Conservation (phyloP, 768 basidiomycete genomes). For the Trametes gibbosa region DNA sequence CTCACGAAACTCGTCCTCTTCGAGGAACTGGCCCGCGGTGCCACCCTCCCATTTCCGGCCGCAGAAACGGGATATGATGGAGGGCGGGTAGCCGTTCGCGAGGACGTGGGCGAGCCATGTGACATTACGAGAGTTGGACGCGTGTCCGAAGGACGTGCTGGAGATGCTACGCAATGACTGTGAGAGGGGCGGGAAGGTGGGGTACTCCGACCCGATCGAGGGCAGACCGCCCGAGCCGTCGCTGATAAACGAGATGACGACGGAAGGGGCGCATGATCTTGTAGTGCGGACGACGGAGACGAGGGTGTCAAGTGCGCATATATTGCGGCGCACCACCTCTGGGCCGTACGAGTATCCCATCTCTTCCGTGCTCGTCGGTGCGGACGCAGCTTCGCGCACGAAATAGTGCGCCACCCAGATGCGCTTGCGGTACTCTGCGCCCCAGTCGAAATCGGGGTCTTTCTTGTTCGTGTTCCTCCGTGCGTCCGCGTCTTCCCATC, state of each 20-base stretch:
- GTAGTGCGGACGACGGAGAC: constrained; percentile 35
- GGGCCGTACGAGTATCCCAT: neutral
- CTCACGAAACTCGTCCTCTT: constrained; percentile 30
- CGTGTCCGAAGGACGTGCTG: neutral
- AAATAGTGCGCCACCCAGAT: constrained; percentile 28
- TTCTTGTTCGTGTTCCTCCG: neutral
- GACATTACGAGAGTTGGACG: constrained; percentile 26
- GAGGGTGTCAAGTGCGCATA: constrained; percentile 29
- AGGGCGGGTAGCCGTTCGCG: constrained; percentile 26
- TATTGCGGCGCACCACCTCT: constrained; percentile 1
- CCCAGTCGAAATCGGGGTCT: constrained; percentile 23
- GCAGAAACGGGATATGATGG: constrained; percentile 20
- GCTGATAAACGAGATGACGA: constrained; percentile 16
- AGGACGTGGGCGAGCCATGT: constrained; percentile 35
- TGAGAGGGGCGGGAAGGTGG: constrained; percentile 35
- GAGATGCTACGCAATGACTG: constrained; percentile 22
- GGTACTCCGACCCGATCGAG: constrained; percentile 3
- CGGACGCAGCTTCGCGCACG: constrained; percentile 2
- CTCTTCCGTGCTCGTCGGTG: neutral
- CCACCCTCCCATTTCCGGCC: constrained; percentile 22
- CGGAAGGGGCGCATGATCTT: constrained; percentile 27
- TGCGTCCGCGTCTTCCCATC: constrained; percentile 2
- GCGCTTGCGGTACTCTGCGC: constrained; percentile 24
- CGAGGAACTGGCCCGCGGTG: constrained; percentile 13
- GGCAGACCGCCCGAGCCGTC: neutral